Evolutionary conservation across 345 rosid species (phyloP).

Genomic region (Capsella bursapastoris): DNA sequence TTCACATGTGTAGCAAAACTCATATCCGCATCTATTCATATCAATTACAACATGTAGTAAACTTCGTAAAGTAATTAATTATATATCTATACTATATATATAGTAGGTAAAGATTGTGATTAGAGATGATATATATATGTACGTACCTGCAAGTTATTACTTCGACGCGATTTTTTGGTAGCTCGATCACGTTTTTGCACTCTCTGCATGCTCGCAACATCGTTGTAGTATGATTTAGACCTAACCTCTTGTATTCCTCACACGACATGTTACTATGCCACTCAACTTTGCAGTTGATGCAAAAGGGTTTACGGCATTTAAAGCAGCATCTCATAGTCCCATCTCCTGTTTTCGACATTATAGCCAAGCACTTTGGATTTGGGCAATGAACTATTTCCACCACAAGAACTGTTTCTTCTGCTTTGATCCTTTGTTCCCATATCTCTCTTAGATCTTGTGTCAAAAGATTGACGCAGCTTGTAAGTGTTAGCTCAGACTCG

Average conservation of each 20-base stretch:
- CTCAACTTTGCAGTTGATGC: conserved; percentile 68
- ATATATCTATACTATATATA: no score
- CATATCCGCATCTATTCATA: not conserved
- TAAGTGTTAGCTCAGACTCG: conserved; percentile 46
- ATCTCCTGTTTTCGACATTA: not conserved
- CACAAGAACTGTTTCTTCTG: conserved; percentile 57
- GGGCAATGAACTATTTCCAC: conserved; percentile 40
- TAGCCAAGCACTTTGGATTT: no score
- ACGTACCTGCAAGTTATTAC: no score
- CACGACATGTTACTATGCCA: conserved; percentile 67
- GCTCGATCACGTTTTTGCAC: not conserved
- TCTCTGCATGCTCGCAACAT: not conserved
- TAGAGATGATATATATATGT: no score
- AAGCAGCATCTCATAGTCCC: conserved; percentile 54
- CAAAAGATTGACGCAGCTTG: conserved; percentile 55
- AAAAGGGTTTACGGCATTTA: conserved; percentile 54
- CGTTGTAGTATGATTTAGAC: no score
- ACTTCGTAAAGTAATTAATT: no score
- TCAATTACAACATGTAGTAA: no score
- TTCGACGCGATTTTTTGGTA: no score
- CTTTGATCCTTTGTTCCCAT: conserved; percentile 46
- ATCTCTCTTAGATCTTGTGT: conserved; percentile 54
- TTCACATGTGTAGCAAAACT: no score
- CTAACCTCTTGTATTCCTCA: conserved; percentile 29
- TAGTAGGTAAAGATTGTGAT: no score